Conservation (phyloP, 352 stramenopile genomes). For the Phytophthora litchii region DNA sequence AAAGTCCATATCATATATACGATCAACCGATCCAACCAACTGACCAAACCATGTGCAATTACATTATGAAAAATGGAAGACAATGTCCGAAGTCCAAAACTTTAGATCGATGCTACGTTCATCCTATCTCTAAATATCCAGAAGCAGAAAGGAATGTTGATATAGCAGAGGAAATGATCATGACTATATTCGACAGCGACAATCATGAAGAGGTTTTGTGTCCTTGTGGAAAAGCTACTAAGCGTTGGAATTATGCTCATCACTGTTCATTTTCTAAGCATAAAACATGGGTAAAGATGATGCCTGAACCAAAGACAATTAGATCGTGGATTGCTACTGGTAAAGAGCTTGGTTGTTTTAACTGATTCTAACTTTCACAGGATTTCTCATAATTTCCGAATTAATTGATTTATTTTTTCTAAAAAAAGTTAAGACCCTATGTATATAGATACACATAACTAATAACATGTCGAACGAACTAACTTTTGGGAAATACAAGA, state of each 20-base stretch:
- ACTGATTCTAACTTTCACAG: too few relatives aligned
- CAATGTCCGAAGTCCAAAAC: slow-evolving; percentile 1
- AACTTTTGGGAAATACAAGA: too few relatives aligned
- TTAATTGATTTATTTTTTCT: slow-evolving; percentile 5
- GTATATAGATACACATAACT: slow-evolving; percentile 4
- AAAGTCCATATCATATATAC: slow-evolving; percentile 2
- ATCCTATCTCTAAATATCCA: slow-evolving; percentile 6
- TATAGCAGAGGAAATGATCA: slow-evolving; percentile 8
- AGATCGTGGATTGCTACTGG: slow-evolving; percentile 14
- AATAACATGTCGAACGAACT: slow-evolving; percentile 3
- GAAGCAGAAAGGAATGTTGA: slow-evolving; percentile 5
- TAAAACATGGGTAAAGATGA: slow-evolving; percentile 14
- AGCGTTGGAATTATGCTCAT: slow-evolving; percentile 21
- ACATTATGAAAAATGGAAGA: slow-evolving; percentile 17
- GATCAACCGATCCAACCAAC: slow-evolving; percentile 2
- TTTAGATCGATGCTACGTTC: slow-evolving; percentile 4
- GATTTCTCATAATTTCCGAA: slow-evolving; percentile 8
- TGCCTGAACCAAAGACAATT: slow-evolving; percentile 16
- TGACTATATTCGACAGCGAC: slow-evolving; percentile 3
- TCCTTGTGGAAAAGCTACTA: slow-evolving; percentile 16
- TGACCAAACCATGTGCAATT: slow-evolving; percentile 13
- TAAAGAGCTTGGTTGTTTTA: slow-evolving; percentile 14
- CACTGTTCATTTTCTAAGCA: slow-evolving; percentile 17
- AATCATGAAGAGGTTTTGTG: slow-evolving; percentile 14
- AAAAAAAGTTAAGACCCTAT: slow-evolving; percentile 9